Evolutionary conservation across 345 rosid species (phyloP).

Genomic region (Gynandropsis gynandra): DNA sequence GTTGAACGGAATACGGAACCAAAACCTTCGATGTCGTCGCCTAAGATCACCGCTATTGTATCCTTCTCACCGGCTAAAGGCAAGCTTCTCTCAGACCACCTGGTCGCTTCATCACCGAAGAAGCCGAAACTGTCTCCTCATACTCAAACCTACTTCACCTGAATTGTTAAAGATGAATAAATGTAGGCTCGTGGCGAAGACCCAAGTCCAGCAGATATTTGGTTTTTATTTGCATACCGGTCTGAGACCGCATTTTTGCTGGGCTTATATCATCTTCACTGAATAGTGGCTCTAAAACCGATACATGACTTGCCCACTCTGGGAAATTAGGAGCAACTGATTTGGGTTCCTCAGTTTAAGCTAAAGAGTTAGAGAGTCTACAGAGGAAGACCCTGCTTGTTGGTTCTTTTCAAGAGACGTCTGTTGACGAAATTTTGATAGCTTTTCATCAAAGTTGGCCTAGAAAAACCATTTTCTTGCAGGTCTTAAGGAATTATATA

Average conservation of each 20-base stretch:
- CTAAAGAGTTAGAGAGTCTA: slow-evolving; percentile 44
- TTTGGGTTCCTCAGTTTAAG: slow-evolving; percentile 36
- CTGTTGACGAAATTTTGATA: slow-evolving; percentile 28
- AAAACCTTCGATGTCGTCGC: no score
- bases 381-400: slow-evolving; percentile 29
- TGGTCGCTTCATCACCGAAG: no score
- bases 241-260: slow-evolving; percentile 37
- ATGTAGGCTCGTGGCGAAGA: no score
- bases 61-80: no score
- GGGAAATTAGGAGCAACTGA: slow-evolving; percentile 36
- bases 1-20: no score
- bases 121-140: no score
- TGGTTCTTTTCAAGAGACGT: slow-evolving; percentile 31
- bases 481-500: slow-evolving; percentile 12
- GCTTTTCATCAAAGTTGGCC: slow-evolving; percentile 4
- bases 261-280: slow-evolving; percentile 66
- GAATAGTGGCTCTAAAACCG: slow-evolving; percentile 77
- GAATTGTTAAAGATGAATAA: slow-evolving; percentile 28
- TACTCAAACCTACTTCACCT: slow-evolving; percentile 56
- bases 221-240: slow-evolving; percentile 72
- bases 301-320: slow-evolving; percentile 78
- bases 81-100: no score
- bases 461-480: background rate
- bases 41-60: no score
- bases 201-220: slow-evolving; percentile 8